phyloP scores from a whole-genome alignment of 805 yeast species.

The Kodamaea restingae region DNA sequence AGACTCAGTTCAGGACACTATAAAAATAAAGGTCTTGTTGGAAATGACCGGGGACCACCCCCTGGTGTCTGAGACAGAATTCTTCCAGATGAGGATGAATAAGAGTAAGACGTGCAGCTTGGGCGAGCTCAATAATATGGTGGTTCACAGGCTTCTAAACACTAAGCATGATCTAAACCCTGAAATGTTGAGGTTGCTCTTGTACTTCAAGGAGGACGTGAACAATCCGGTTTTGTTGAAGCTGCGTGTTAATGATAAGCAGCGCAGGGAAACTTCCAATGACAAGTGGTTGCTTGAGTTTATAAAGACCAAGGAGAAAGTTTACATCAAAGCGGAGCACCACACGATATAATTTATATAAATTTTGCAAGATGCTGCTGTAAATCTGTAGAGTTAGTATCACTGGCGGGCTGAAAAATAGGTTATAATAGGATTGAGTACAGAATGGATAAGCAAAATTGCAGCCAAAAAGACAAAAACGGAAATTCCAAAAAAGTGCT shows the following conservation, averaged over 20 bases:
- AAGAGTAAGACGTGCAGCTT: constrained; percentile 15
- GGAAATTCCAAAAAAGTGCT: no score
- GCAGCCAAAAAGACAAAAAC: no score
- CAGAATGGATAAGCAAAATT: no score
- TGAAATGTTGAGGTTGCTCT: constrained; percentile 13
- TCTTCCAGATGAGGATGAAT: constrained; percentile 11
- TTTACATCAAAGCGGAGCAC: no score
- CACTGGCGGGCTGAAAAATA: no score
- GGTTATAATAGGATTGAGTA: no score
- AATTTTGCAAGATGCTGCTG: no score
- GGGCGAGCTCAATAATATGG: constrained; percentile 16
- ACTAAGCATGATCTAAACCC: constrained; percentile 13
- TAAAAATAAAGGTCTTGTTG: constrained; percentile 9
- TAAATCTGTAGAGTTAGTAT: no score
- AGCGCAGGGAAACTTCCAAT: constrained; percentile 1
- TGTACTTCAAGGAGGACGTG: constrained; percentile 17
- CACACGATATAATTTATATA: no score
- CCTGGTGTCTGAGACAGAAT: constrained; percentile 5
- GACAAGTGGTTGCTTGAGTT: constrained; percentile 21
- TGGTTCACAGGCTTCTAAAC: constrained; percentile 14
- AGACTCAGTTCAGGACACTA: no score
- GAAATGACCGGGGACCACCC: constrained; percentile 4
- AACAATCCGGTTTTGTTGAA: constrained; percentile 18
- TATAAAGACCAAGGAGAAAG: constrained; percentile 14
- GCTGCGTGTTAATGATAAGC: constrained; percentile 9